These are phyloP conservation scores for Rauvolfia tetraphylla DNA, from an alignment of 257 asterid species.

Conservation along the genomic window DNA sequence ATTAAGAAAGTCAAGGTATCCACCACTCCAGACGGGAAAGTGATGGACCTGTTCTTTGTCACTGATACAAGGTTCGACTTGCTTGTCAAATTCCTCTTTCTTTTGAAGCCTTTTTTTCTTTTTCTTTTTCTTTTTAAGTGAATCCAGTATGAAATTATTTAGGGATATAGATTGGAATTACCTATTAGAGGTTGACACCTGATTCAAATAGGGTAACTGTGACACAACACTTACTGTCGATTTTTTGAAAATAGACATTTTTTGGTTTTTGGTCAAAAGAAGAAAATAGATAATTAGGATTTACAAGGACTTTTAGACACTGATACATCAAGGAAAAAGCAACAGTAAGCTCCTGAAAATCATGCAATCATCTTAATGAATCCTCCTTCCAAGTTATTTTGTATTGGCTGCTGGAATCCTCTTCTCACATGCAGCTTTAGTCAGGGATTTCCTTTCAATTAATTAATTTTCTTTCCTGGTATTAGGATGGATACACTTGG, in stretches of 20 bases:
- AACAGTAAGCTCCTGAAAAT: not conserved
- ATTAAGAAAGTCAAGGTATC: slow-evolving; percentile 79
- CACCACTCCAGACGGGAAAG: slow-evolving; percentile 93
- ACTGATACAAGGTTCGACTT: slow-evolving; percentile 64
- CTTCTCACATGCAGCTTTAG: not conserved
- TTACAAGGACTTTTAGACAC: not conserved
- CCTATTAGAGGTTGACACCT: not conserved
- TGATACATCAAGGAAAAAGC: not conserved
- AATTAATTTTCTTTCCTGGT: not conserved
- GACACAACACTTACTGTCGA: not conserved
- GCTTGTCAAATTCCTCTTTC: not conserved
- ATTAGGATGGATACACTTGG: not conserved
- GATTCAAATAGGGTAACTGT: not conserved
- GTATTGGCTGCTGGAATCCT: slow-evolving; percentile 5
- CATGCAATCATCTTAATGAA: not conserved
- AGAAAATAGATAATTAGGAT: not conserved
- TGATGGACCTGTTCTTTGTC: slow-evolving; percentile 80
- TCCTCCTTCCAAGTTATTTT: not conserved
- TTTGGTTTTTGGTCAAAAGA: not conserved
- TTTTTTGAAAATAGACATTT: not conserved
- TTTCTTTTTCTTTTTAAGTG: not conserved
- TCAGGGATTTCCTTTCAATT: not conserved
- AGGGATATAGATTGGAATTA: not conserved
- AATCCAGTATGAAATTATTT: not conserved
- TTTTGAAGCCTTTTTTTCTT: not conserved